A percentile compares a stretch with the other conserved stretches of the same genome.
Conservation (phyloP, 2,329 filamentous ascomycete species). For the Dactylonectria macrodidyma region DNA sequence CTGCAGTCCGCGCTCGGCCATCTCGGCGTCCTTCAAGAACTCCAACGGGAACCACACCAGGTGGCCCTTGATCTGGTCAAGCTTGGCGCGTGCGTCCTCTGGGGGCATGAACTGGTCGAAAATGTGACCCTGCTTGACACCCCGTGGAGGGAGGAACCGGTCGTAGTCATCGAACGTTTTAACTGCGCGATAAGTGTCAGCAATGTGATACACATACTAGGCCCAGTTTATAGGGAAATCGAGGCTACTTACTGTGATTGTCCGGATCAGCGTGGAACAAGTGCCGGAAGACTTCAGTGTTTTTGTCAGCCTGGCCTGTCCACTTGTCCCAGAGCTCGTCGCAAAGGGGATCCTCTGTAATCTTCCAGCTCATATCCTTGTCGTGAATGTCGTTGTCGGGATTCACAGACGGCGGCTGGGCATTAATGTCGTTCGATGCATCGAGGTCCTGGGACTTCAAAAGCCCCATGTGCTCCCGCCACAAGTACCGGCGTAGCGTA, state of each 20-base stretch:
- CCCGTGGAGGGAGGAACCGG: conserved; percentile 78
- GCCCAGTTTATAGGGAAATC: background rate
- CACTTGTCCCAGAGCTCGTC: conserved; percentile 79
- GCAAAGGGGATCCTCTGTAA: conserved; percentile 80
- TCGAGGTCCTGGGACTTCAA: conserved; percentile 81
- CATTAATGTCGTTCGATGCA: conserved; percentile 78
- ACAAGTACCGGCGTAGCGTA: conserved; percentile 85
- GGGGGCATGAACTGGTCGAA: conserved; percentile 84
- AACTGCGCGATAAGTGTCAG: conserved; percentile 62
- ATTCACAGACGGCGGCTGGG: conserved; percentile 77
- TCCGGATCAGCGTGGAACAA: conserved; percentile 92
- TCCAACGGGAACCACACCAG: conserved; percentile 96
- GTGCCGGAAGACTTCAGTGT: conserved; percentile 83
- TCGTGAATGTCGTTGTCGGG: conserved; percentile 76
- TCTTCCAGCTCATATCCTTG: conserved; percentile 72
- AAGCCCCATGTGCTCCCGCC: conserved; percentile 92
- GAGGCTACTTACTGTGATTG: conserved; percentile 74
- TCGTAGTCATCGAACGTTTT: conserved; percentile 94
- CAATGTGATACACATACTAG: background rate
- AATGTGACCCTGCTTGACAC: conserved; percentile 87
- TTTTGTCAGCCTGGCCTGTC: conserved; percentile 77
- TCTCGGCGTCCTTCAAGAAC: conserved; percentile 85
- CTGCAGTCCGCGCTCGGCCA: conserved; percentile 91
- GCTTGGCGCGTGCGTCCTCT: conserved; percentile 79
- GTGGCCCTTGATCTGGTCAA: conserved; percentile 88